phyloP scores from a whole-genome alignment of 371 early-diverging fungal genomes.

The Actinomortierella wolfii region DNA sequence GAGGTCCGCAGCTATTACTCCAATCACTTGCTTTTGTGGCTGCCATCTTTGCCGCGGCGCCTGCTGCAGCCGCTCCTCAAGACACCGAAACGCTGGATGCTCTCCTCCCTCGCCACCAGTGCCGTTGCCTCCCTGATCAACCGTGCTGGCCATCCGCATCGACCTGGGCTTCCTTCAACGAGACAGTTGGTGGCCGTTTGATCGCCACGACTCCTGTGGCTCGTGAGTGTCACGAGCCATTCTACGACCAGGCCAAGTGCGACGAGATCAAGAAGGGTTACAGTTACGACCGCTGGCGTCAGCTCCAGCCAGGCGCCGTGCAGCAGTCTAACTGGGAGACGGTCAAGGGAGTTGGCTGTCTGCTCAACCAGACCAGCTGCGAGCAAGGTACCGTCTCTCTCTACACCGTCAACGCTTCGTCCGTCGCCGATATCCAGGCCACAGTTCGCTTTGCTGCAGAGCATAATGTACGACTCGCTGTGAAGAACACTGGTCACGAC shows the following conservation, averaged over 20 bases:
- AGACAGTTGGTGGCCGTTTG: background rate
- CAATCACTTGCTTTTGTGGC: no score
- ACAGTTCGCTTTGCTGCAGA: constrained; percentile 38
- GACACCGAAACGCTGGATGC: no score
- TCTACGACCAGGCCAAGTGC: background rate
- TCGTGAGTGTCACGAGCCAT: background rate
- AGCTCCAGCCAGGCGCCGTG: background rate
- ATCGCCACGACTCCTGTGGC: background rate
- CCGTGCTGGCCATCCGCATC: background rate
- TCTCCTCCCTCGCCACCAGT: no score
- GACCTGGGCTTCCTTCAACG: background rate
- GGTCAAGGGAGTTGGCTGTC: background rate
- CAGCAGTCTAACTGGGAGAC: background rate
- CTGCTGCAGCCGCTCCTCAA: no score
- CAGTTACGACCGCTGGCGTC: background rate
- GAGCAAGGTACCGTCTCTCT: background rate
- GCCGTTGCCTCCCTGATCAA: background rate
- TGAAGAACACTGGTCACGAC: constrained; percentile 52
- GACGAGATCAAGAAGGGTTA: background rate
- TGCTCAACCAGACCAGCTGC: background rate
- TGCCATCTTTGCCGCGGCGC: no score
- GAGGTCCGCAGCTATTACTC: no score
- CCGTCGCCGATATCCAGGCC: constrained; percentile 11
- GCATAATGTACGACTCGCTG: constrained; percentile 39
- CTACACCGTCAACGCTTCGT: constrained; percentile 1